Evolutionary conservation across 208 protist species (phyloP).

Genomic region (Wallacemonas rigidus): DNA sequence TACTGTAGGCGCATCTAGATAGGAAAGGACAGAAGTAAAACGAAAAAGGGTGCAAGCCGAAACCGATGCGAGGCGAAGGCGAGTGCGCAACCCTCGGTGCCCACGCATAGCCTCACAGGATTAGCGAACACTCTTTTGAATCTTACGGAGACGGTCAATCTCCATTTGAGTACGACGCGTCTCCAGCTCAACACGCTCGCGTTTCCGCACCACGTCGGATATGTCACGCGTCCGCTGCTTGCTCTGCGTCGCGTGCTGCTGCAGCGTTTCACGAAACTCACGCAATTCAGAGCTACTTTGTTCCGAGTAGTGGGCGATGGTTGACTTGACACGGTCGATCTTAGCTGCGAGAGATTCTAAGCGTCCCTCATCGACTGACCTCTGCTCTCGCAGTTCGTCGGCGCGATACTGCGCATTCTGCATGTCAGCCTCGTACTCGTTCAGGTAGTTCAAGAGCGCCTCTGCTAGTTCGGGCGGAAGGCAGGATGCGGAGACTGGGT

Average conservation of each 20-base stretch:
- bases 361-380: background rate
- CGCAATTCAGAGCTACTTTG: constrained; percentile 56
- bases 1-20: constrained; percentile 6
- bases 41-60: background rate
- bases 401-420: constrained; percentile 2
- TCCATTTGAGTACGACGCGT: constrained; percentile 64
- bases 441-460: constrained; percentile 34
- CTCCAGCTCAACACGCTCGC: constrained; percentile 69
- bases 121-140: constrained; percentile 61
- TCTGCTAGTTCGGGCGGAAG: constrained; percentile 41
- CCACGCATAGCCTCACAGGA: background rate
- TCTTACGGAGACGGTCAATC: constrained; percentile 62
- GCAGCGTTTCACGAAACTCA: constrained; percentile 39
- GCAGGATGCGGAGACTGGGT: background rate
- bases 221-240: constrained; percentile 60
- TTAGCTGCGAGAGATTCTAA: constrained; percentile 41
- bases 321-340: constrained; percentile 36
- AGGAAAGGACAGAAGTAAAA: constrained; percentile 5
- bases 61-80: too few species aligned
- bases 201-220: constrained; percentile 57
- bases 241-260: constrained; percentile 34
- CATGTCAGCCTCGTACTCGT: constrained; percentile 30
- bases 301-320: constrained; percentile 47
- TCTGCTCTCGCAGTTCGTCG: background rate
- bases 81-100: too few species aligned